These are phyloP conservation scores for Suhomyces faveliae DNA, from an alignment of 805 yeast genomes.

Conservation along the genomic window DNA sequence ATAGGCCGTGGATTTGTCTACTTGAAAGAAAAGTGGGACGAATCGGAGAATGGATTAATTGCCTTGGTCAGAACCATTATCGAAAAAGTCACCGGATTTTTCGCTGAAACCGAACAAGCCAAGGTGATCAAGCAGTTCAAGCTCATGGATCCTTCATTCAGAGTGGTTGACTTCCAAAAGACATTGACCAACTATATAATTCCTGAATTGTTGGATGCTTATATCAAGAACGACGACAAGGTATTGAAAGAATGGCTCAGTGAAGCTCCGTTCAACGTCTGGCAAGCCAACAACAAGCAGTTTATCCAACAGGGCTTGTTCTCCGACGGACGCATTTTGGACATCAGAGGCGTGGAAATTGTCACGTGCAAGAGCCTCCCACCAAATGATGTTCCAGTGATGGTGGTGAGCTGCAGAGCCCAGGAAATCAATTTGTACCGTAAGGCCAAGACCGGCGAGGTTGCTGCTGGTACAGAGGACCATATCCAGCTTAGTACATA, in stretches of 20 bases:
- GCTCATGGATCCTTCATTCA: conserved; percentile 87
- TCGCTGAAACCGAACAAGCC: conserved; percentile 95
- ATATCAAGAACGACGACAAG: conserved; percentile 83
- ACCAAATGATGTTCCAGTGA: conserved; percentile 89
- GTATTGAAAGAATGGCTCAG: conserved; percentile 88
- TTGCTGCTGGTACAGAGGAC: conserved; percentile 95
- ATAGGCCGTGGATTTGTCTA: conserved; percentile 64
- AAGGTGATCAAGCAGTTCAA: conserved; percentile 84
- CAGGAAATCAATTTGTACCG: conserved; percentile 91
- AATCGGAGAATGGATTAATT: conserved; percentile 88
- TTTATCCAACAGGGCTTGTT: conserved; percentile 86
- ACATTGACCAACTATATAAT: conserved; percentile 88
- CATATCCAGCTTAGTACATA: conserved; percentile 90
- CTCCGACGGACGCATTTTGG: conserved; percentile 88
- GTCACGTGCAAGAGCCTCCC: conserved; percentile 83
- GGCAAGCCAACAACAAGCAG: conserved; percentile 90
- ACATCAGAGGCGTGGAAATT: conserved; percentile 92
- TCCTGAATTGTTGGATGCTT: conserved; percentile 95
- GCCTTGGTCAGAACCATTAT: conserved; percentile 75
- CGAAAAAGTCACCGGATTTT: conserved; percentile 80
- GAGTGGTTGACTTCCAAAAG: conserved; percentile 70
- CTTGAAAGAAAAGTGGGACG: conserved; percentile 79
- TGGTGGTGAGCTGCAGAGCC: conserved; percentile 92
- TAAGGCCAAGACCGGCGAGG: conserved; percentile 86
- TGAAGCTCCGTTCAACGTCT: conserved; percentile 95